Evolutionary conservation across 2,329 filamentous ascomycete genomes (phyloP).

Genomic region (Diplodia scrobiculata): DNA sequence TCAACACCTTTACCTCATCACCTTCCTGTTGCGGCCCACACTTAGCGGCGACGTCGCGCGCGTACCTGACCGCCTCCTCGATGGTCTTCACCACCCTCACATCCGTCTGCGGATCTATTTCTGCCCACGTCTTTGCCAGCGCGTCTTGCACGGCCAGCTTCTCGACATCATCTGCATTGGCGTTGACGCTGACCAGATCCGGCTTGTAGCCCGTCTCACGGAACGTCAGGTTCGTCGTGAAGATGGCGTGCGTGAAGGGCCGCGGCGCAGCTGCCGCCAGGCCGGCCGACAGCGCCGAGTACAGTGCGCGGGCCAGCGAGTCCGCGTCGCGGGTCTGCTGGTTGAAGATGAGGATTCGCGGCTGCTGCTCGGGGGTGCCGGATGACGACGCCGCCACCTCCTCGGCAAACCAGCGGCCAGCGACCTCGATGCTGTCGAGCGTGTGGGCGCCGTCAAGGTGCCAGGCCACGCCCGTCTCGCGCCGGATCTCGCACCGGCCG

Average conservation of each 20-base stretch:
- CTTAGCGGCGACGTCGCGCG: constrained; percentile 48
- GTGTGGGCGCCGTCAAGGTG: constrained; percentile 89
- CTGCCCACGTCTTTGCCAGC: constrained; percentile 62
- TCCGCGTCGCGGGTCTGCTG: constrained; percentile 81
- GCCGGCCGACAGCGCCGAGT: constrained; percentile 56
- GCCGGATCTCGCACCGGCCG: constrained; percentile 74
- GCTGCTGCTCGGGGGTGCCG: constrained; percentile 31
- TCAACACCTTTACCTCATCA: constrained; percentile 61
- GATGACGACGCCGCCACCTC: constrained; percentile 43
- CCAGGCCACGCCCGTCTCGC: constrained; percentile 64
- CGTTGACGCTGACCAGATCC: constrained; percentile 65
- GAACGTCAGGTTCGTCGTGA: constrained; percentile 76
- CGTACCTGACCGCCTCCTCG: constrained; percentile 66
- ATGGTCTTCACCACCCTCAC: constrained; percentile 66
- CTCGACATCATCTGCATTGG: constrained; percentile 60
- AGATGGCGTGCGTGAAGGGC: constrained; percentile 72
- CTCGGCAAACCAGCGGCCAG: constrained; percentile 73
- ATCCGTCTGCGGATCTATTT: constrained; percentile 44
- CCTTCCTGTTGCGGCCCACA: constrained; percentile 36
- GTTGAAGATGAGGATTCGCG: constrained; percentile 79
- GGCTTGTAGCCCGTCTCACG: constrained; percentile 62
- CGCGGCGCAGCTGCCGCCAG: constrained; percentile 37
- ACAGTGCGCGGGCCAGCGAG: constrained; percentile 64
- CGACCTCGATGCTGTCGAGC: constrained; percentile 74
- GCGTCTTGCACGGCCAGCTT: constrained; percentile 67